Evolutionary conservation across 2,329 filamentous ascomycete genomes (phyloP).

Genomic region (Claviceps pusilla): DNA sequence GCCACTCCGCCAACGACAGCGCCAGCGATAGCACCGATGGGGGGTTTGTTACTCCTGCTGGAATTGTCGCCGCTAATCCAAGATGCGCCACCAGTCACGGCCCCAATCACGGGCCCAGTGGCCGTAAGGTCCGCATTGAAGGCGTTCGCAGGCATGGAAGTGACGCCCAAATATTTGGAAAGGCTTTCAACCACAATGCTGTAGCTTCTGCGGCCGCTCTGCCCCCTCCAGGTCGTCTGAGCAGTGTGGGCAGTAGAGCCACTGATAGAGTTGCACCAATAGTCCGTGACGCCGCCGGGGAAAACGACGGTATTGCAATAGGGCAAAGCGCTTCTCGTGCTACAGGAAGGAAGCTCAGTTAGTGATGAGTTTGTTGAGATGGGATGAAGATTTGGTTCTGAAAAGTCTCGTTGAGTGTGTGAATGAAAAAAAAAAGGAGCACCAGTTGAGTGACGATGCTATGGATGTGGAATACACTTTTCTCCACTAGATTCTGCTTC

Average conservation of each 20-base stretch:
- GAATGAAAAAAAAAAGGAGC: too few relatives aligned
- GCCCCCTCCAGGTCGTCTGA: slow-evolving; percentile 26
- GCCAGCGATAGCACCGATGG: slow-evolving; percentile 23
- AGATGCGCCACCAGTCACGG: not conserved
- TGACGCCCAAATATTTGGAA: not conserved
- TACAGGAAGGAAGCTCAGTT: slow-evolving; percentile 9
- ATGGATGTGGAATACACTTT: not conserved
- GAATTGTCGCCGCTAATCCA: slow-evolving; percentile 1
- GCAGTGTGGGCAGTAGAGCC: slow-evolving; percentile 21
- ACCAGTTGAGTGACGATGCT: not conserved
- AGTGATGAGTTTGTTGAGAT: not conserved
- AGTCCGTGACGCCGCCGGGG: slow-evolving; percentile 26
- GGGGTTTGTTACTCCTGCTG: slow-evolving; percentile 8
- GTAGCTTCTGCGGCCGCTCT: slow-evolving; percentile 11
- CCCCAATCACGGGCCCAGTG: not conserved
- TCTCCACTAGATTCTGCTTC: not conserved
- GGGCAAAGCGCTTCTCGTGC: slow-evolving; percentile 19
- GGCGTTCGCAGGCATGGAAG: not conserved
- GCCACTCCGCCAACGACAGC: slow-evolving; percentile 23
- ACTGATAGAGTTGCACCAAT: slow-evolving; percentile 24
- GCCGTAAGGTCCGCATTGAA: not conserved
- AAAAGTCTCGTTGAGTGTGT: too few relatives aligned
- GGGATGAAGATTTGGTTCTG: not conserved
- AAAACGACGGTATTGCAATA: slow-evolving; percentile 34
- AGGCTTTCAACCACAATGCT: not conserved